Percentiles rank a stretch among this genome's conserved stretches.
phyloP scores from a whole-genome alignment of 2,329 filamentous ascomycete species.

The Ceratocystiopsis sp. region DNA sequence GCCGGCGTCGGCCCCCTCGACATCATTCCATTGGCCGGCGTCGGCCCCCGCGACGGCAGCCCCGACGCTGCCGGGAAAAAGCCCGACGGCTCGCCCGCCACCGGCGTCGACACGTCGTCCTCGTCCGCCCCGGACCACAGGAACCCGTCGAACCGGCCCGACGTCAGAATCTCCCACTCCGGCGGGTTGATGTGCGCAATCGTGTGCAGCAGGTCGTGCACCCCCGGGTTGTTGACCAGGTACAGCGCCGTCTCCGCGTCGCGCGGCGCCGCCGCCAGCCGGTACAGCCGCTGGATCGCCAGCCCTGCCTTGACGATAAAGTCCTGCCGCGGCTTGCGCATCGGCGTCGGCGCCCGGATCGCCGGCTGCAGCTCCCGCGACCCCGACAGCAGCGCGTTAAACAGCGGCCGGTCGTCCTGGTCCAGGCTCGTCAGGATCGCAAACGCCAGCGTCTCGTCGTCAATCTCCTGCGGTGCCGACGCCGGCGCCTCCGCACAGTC shows the following conservation, averaged over 20 bases:
- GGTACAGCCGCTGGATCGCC: constrained; percentile 73
- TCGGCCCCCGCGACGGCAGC: constrained; percentile 14
- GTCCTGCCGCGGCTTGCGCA: constrained; percentile 48
- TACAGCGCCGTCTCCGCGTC: constrained; percentile 78
- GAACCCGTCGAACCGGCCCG: constrained; percentile 89
- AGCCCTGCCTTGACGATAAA: constrained; percentile 59
- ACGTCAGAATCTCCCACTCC: constrained; percentile 95
- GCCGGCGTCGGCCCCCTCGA: constrained; percentile 23
- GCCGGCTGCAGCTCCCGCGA: constrained; percentile 37
- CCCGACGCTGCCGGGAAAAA: constrained; percentile 1
- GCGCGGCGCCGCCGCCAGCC: constrained; percentile 53
- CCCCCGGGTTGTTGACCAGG: constrained; percentile 61
- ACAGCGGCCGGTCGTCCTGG: constrained; percentile 57
- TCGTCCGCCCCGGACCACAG: constrained; percentile 81
- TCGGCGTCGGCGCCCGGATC: constrained; percentile 51
- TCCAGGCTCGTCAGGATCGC: constrained; percentile 81
- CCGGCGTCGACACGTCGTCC: constrained; percentile 14
- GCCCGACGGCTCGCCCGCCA: constrained; percentile 20
- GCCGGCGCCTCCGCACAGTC: constrained; percentile 58
- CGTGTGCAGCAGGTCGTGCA: constrained; percentile 77
- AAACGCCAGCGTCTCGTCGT: constrained; percentile 86
- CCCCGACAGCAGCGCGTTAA: constrained; percentile 60
- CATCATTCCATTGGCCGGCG: constrained; percentile 9
- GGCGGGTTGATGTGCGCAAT: constrained; percentile 73
- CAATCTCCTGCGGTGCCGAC: constrained; percentile 71